A percentile compares a stretch with the other conserved stretches of the same genome.
Evolutionary conservation across 1,284 basidiomycete genomes (phyloP).

Genomic region (Apiotrichum montevideense): DNA sequence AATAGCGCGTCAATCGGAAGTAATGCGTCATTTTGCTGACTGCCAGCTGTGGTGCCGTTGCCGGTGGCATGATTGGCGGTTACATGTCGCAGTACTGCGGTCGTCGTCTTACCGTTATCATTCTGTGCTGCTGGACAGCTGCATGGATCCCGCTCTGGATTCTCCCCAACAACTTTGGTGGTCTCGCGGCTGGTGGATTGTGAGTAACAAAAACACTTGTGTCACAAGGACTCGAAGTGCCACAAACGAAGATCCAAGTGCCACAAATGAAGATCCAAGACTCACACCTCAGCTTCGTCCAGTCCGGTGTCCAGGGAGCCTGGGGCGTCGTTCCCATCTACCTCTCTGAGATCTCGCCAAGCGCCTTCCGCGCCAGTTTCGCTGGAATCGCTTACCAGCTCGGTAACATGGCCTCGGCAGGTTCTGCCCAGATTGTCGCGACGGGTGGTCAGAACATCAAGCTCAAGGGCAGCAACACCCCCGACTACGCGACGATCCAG

Average conservation of each 20-base stretch:
- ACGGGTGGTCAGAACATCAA: slow-evolving; percentile 51
- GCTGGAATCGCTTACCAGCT: slow-evolving; percentile 82
- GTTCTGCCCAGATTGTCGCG: slow-evolving; percentile 86
- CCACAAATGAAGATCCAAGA: too few species aligned
- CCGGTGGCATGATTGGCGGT: slow-evolving; percentile 72
- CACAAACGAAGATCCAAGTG: too few species aligned
- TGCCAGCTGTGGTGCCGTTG: slow-evolving; percentile 58
- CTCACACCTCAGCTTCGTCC: slow-evolving; percentile 53
- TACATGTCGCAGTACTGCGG: slow-evolving; percentile 76
- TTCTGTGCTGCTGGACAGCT: slow-evolving; percentile 53
- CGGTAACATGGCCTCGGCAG: slow-evolving; percentile 70
- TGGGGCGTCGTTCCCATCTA: slow-evolving; percentile 51
- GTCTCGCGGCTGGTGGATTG: slow-evolving; percentile 39
- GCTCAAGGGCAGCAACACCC: slow-evolving; percentile 25
- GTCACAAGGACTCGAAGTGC: slow-evolving; percentile 45
- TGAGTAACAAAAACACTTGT: background rate
- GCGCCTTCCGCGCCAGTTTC: slow-evolving; percentile 89
- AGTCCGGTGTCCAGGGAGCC: slow-evolving; percentile 74
- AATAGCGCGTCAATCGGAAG: too few species aligned
- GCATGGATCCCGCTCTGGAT: slow-evolving; percentile 66
- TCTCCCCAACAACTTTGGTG: slow-evolving; percentile 53
- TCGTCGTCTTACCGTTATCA: slow-evolving; percentile 57
- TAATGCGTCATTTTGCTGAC: background rate
- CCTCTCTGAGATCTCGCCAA: slow-evolving; percentile 70
- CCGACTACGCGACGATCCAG: slow-evolving; percentile 79